Base-by-base conservation (phyloP, 2,329 filamentous ascomycete genomes). In the Fusarium veterinarium region DNA sequence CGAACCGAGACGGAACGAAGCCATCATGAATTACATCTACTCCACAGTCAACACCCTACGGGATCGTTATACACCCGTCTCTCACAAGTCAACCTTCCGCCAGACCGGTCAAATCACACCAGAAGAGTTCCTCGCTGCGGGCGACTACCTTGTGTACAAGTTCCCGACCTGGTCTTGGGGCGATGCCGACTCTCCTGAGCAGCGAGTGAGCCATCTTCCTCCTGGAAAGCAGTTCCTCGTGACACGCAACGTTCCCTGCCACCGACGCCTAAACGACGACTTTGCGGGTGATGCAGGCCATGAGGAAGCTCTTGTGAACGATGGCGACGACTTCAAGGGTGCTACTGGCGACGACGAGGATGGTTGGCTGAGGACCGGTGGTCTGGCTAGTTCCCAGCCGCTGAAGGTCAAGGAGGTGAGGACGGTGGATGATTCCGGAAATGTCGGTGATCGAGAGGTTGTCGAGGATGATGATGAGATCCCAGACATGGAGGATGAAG, bases 161-260 rank as follows among this genome's bases (percentile, higher is more conserved):
- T 99, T 99, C 84, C 96, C 95, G 13, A 97, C 95, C 65, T 99
- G 96, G 96, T 93, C 94, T 55, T 99, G 96, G 96, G 91, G 93
- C 74, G 94, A 96, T 78, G 95, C 95, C 75, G 93, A 95, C 61
- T 90, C 91, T n/a, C 89, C 91, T 3, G 88, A 90, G 69, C 93
- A 94, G 81, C 92, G 95, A 72, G 93, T 93, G 61, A 86, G 87
- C 73, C 93, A 97, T 80, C 90, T 99, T 8, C 96, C 96, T 2
- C 84, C 91, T 0, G 94, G 93, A 57, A 99, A 98, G 85, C 96
- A 99, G 87, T 99, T 95, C 79, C 89, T 99, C 41, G 93, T 98
- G 45, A 98, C 96, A 16, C 92, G 95, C 67, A 95, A 96, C 66
- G 95, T 99, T 42, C 96, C 96, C 23, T 99, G 96, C 83, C 92